A percentile compares a stretch with the other conserved stretches of the same genome.
These are phyloP conservation scores for Aspergillus conjunctus DNA, from an alignment of 495 filamentous ascomycete genomes.

Conservation along the genomic window DNA sequence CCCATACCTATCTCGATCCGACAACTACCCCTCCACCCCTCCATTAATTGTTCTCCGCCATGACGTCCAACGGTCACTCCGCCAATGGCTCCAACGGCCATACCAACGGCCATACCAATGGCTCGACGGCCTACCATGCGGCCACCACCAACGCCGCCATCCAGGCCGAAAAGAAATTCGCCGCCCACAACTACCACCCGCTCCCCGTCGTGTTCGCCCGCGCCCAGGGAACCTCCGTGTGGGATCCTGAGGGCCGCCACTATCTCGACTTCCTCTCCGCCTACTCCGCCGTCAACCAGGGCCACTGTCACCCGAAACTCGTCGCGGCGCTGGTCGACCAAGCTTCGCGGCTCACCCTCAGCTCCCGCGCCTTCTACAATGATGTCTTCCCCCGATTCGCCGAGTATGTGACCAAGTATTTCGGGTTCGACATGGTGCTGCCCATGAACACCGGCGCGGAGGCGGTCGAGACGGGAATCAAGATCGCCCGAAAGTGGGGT, in stretches of 20 bases:
- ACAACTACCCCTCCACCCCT: not conserved
- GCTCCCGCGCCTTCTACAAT: conserved; percentile 96
- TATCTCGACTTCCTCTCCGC: conserved; percentile 98
- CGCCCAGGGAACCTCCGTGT: conserved; percentile 82
- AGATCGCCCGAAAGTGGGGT: conserved; percentile 98
- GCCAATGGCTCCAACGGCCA: conserved; percentile 27
- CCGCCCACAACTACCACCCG: conserved; percentile 98
- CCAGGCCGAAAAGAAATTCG: conserved; percentile 75
- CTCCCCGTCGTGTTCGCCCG: conserved; percentile 89
- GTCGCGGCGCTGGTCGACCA: conserved; percentile 88
- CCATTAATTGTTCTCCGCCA: conserved; percentile 27
- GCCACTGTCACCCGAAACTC: conserved; percentile 96
- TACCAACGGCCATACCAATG: conserved; percentile 23
- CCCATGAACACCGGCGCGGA: conserved; percentile 99
- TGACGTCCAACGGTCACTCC: conserved; percentile 41
- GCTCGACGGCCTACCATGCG: conserved; percentile 68
- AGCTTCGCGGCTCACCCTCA: conserved; percentile 86
- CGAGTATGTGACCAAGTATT: conserved; percentile 82
- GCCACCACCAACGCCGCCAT: conserved; percentile 79
- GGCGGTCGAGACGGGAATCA: conserved; percentile 97
- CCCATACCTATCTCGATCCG: not conserved
- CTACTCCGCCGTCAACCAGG: conserved; percentile 98
- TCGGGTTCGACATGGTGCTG: conserved; percentile 98
- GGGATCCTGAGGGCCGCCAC: conserved; percentile 95
- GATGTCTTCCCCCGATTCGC: conserved; percentile 98